Evolutionary conservation across 352 stramenopile species (phyloP), one percentile per base, ranked within the genome.

Genomic region (Stramenopiles sp.): DNA sequence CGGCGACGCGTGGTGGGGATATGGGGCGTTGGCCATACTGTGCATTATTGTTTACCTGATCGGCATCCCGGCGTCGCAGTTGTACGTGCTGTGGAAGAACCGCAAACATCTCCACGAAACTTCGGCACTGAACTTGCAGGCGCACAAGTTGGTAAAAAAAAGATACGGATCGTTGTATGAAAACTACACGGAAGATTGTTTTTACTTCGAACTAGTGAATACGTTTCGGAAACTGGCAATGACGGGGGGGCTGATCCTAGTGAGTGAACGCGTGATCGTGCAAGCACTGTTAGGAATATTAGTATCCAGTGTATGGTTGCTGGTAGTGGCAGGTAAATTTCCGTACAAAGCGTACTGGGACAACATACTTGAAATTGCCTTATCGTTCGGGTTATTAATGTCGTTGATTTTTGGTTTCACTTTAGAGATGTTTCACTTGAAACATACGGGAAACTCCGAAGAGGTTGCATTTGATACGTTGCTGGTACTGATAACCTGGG

Each of bases 281-380:
- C 53, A 71, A 6, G 2, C 35, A 2, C 2, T 71, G 6, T 71
- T 71, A 6, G 53, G 53, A 6, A 6, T 71, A 6, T 71, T 71
- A 6, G 6, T 71, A 35, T 71, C 31, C 35, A 6, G 33, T 71
- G 12, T 6, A 71, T 6, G 53, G 6, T 63, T 63, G 31, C 4
- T 4, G 33, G 2, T 71, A 71, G 53, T 71, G 33, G 53, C 53
- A 71, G 2, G 4, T 18, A 63, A 63, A 25, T 63, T 63, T 63
- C 43, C 43, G 25, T 63, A 63, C 43, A 63, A 63, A 63, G 43
- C 43, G 43, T 63, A 63, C 25, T 63, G 43, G 43, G 43, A 63
- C 25, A 63, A 63, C 25, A 63, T 63, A 63, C 25, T 63, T 18
- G 12, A 12, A 63, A 63, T 63, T 63, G 25, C 25, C 12, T 63